These are phyloP conservation scores for Beta corolliflora DNA, from an alignment of 179 eudicot genomes.

Conservation along the genomic window DNA sequence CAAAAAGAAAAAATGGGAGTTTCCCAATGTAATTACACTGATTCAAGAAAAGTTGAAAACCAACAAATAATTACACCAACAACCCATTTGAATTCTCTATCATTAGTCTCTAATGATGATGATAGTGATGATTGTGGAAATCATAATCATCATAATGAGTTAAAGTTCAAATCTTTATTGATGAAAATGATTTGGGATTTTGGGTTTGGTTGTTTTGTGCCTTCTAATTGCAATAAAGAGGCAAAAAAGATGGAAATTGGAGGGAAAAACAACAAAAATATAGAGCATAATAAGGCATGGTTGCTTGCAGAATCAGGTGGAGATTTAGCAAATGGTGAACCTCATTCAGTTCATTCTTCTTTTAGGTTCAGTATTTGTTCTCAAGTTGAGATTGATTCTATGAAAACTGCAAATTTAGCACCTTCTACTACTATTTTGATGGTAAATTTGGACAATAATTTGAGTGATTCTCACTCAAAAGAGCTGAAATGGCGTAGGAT, in stretches of 20 bases:
- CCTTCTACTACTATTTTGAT: slow-evolving; percentile 68
- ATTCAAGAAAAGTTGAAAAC: slow-evolving; percentile 31
- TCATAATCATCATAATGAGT: slow-evolving; percentile 28
- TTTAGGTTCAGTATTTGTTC: slow-evolving; percentile 89
- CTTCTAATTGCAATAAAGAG: slow-evolving; percentile 20
- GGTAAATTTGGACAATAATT: slow-evolving; percentile 78
- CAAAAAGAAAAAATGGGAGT: slow-evolving; percentile 38
- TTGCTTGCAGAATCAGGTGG: slow-evolving; percentile 88
- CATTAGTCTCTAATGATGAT: slow-evolving; percentile 22
- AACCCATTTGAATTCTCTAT: slow-evolving; percentile 21
- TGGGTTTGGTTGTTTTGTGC: slow-evolving; percentile 60
- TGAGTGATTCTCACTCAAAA: slow-evolving; percentile 49
- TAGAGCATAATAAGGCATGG: slow-evolving; percentile 88
- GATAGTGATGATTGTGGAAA: slow-evolving; percentile 26
- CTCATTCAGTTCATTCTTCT: slow-evolving; percentile 79
- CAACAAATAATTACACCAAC: slow-evolving; percentile 20
- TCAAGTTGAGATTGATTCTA: slow-evolving; percentile 82
- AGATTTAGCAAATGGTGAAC: slow-evolving; percentile 61
- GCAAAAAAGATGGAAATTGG: background rate
- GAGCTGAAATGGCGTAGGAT: slow-evolving; percentile 75
- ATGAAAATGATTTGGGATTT: slow-evolving; percentile 71
- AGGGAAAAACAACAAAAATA: slow-evolving; percentile 12
- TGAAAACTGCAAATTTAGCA: slow-evolving; percentile 40
- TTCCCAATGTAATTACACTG: slow-evolving; percentile 41
- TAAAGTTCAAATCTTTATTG: slow-evolving; percentile 50